Evolutionary conservation across 306 rosid genomes (phyloP), one percentile per base, ranked within the genome.

Genomic region (Fagus sylvatica): DNA sequence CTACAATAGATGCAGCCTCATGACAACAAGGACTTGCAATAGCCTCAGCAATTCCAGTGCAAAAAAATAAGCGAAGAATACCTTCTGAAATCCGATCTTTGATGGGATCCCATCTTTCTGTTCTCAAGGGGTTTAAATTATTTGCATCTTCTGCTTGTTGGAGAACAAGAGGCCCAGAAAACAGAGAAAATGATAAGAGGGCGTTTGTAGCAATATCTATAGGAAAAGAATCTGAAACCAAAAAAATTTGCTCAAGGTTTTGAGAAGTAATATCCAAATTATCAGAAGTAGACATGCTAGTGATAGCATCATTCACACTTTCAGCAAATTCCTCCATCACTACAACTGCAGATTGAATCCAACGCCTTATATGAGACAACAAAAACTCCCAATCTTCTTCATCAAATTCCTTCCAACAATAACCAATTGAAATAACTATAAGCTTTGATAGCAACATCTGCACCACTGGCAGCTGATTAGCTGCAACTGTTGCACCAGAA

Each of bases 381-480:
- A 91, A 79, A 72, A 87, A 92, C 81, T 91, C 97, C 97, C 97
- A 95, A 83, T 95, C 98, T 81, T 92, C 97, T 61, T 90, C 89
- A 66, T 79, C 54, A 77, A 95, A 92, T 61, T 92, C 98, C 74
- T 84, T 83, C 93, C 91, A 90, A 86, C 98, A 95, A 85, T 92
- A 92, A 72, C 95, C 98, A 51, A 89, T 89, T 34, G 98, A 88
- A 84, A 95, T 87, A 80, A 86, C 91, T 80, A 90, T 76, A 10
- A 95, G 90, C 80, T 88, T 84, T 2, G 98, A 95, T 40, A 92
- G 91, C 85, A 95, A 85, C 85, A 87, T 86, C 87, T 91, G 97
- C 79, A 87, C 93, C 80, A 71, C 74, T 55, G 92, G 94, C 69
- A 85, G 91, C 88, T 84, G 90, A 84, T 89, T 88, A 73, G 78